These are phyloP conservation scores for Hyphopichia khmerensis DNA, from an alignment of 1,139 yeast species.

Conservation along the genomic window DNA sequence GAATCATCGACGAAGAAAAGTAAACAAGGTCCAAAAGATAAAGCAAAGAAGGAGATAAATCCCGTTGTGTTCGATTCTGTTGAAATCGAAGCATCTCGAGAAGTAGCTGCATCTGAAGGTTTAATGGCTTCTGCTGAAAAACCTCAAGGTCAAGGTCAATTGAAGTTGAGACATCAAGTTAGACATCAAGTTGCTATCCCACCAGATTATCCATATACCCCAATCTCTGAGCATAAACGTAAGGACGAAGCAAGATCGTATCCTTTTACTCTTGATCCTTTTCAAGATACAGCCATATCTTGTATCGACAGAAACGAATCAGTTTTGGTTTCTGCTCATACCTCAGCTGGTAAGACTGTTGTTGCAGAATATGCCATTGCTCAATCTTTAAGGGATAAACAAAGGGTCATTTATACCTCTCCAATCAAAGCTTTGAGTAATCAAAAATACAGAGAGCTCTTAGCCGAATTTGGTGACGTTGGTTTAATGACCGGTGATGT, in stretches of 20 bases:
- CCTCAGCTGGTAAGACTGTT: slow-evolving; percentile 98
- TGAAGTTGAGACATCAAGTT: slow-evolving; percentile 85
- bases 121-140: slow-evolving; percentile 43
- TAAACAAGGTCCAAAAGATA: slow-evolving; percentile 9
- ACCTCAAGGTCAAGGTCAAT: slow-evolving; percentile 50
- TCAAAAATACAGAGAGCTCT: slow-evolving; percentile 91
- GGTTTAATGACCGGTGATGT: slow-evolving; percentile 99
- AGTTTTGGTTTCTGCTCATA: slow-evolving; percentile 97
- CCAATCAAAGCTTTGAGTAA: slow-evolving; percentile 97
- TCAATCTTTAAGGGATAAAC: slow-evolving; percentile 84
- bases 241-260: slow-evolving; percentile 75
- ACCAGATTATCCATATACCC: slow-evolving; percentile 81
- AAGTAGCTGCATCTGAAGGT: slow-evolving; percentile 79
- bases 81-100: slow-evolving; percentile 89
- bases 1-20: slow-evolving; percentile 7
- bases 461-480: slow-evolving; percentile 91
- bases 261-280: slow-evolving; percentile 91
- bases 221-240: slow-evolving; percentile 84
- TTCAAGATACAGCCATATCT: slow-evolving; percentile 93
- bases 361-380: slow-evolving; percentile 99
- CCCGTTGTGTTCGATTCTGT: slow-evolving; percentile 88
- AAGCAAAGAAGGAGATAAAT: slow-evolving; percentile 29
- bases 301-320: slow-evolving; percentile 93
- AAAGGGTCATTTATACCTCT: slow-evolving; percentile 93
- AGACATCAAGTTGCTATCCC: slow-evolving; percentile 98